These are phyloP conservation scores for Fonsecaea multimorphosa DNA, from an alignment of 2,329 filamentous ascomycete genomes.

Conservation along the genomic window DNA sequence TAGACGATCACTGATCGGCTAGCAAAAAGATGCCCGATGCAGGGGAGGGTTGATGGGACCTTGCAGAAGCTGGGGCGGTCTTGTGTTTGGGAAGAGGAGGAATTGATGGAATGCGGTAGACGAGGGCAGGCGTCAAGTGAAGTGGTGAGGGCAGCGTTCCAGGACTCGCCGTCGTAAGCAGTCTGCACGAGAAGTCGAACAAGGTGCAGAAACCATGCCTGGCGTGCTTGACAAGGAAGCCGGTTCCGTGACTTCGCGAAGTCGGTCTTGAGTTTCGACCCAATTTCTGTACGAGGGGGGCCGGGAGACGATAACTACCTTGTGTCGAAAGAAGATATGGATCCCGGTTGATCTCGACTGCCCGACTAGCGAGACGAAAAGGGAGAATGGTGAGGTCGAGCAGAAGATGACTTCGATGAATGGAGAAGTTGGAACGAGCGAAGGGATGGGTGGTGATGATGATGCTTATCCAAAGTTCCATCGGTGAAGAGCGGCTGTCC, in stretches of 20 bases:
- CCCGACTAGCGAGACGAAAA: conserved; percentile 9
- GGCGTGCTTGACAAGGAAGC: not conserved
- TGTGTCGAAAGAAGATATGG: conserved; percentile 1
- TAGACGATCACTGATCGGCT: not conserved
- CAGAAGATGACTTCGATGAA: conserved; percentile 8
- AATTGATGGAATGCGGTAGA: conserved; percentile 8
- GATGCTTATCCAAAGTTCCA: conserved; percentile 10
- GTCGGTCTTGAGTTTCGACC: not conserved
- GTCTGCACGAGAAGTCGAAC: conserved; percentile 8
- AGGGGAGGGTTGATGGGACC: conserved; percentile 12
- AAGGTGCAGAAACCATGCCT: conserved; percentile 20
- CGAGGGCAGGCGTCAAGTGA: conserved; percentile 11
- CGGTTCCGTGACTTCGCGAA: conserved; percentile 7
- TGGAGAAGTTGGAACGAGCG: conserved; percentile 13
- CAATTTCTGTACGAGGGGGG: not conserved
- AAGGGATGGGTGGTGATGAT: not conserved
- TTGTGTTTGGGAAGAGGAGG: not conserved
- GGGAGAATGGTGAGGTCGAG: conserved; percentile 14
- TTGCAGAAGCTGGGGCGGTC: conserved; percentile 11
- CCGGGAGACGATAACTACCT: not conserved
- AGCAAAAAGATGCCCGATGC: conserved; percentile 6
- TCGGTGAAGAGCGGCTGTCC: conserved; percentile 20
- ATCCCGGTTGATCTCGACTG: conserved; percentile 10
- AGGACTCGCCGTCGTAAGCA: conserved; percentile 18
- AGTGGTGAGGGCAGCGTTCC: conserved; percentile 6